These are phyloP conservation scores for Brassica balearica DNA, from an alignment of 441 rosid species.

Conservation along the genomic window DNA sequence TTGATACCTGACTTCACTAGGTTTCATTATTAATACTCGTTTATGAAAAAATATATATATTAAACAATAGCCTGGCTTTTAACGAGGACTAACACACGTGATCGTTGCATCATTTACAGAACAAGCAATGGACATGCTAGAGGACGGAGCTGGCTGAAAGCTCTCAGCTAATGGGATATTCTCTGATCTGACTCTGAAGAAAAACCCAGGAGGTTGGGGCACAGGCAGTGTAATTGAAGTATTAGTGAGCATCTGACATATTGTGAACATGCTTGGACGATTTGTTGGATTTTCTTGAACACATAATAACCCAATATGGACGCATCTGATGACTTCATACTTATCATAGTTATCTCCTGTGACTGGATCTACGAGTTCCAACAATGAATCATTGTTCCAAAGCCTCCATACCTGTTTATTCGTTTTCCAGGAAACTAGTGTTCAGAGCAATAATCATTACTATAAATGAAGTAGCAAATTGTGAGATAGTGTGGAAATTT, in stretches of 20 bases:
- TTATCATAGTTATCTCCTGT: background rate
- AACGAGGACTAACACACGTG: constrained; percentile 1
- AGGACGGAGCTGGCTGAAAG: background rate
- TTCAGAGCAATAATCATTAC: background rate
- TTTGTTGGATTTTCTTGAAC: constrained; percentile 54
- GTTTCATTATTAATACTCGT: too few species aligned
- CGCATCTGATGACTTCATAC: constrained; percentile 4
- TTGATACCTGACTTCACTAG: too few species aligned
- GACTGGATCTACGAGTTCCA: background rate
- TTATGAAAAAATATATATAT: too few species aligned
- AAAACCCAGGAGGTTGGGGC: constrained; percentile 33
- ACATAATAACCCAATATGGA: constrained; percentile 55
- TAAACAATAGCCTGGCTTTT: too few species aligned
- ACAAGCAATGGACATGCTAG: constrained; percentile 3
- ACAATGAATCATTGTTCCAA: constrained; percentile 38
- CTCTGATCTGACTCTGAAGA: background rate
- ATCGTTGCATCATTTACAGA: background rate
- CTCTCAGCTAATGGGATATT: background rate
- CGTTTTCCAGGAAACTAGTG: background rate
- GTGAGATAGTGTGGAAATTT: background rate
- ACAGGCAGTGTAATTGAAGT: background rate
- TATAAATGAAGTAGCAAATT: background rate
- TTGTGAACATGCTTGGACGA: constrained; percentile 46
- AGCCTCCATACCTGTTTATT: constrained; percentile 22
- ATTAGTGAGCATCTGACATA: constrained; percentile 20